These are phyloP conservation scores for Russula brevipes DNA, from an alignment of 768 basidiomycete genomes.

Conservation along the genomic window DNA sequence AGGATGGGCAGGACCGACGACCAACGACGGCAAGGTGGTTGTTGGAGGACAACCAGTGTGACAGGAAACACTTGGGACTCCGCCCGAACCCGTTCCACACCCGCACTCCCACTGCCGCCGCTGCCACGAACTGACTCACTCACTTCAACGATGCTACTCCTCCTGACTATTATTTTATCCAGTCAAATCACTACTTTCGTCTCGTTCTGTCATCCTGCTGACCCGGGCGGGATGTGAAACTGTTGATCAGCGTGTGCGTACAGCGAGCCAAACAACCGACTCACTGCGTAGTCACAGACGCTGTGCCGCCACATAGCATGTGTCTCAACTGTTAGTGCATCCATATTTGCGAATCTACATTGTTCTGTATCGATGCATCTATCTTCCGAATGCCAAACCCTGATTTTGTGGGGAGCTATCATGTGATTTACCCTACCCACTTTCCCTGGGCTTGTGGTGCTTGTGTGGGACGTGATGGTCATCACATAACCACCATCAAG, in stretches of 20 bases:
- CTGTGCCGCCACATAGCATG: no score
- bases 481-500: not conserved
- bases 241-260: not conserved
- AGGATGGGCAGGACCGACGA: slow-evolving; percentile 7
- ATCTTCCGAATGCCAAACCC: no score
- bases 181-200: not conserved
- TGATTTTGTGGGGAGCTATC: not conserved
- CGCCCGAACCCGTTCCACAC: slow-evolving; percentile 16
- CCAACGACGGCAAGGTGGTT: slow-evolving; percentile 21
- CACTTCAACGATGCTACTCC: no score
- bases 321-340: no score
- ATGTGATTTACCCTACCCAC: not conserved
- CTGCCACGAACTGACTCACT: not conserved
- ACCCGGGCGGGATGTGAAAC: not conserved
- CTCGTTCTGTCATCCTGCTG: not conserved
- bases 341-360: no score
- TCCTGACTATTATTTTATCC: no score
- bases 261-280: not conserved
- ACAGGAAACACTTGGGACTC: slow-evolving; percentile 17
- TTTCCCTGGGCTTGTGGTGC: not conserved
- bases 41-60: slow-evolving; percentile 22
- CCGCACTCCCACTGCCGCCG: not conserved
- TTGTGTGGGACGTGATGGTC: not conserved
- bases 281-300: not conserved
- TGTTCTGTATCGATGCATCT: no score